Evolutionary conservation across 768 basidiomycete genomes (phyloP), one percentile per base, ranked within the genome.

Genomic region (Dentipellis sp.): DNA sequence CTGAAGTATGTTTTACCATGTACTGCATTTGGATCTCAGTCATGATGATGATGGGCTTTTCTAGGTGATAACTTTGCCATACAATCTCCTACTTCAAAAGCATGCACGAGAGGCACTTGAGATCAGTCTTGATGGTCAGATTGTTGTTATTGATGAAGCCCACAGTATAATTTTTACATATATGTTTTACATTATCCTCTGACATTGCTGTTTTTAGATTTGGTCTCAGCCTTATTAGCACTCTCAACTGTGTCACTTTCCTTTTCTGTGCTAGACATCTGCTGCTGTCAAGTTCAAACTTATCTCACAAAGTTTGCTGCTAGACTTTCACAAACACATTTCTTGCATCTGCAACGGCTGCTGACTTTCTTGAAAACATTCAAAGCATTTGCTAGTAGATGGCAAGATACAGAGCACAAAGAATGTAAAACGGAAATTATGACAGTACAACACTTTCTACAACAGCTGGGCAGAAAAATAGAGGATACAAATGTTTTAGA

Each of bases 131-230:
- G 86, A 78, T 10, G 80, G 85, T 63, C 92, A 97, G 63, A 75
- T 97, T 16, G 81, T 99, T 34, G 78, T 98, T 21, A 83, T 99
- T 54, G 95, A 99, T 65, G 95, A 99, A 73, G 95, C 95, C 0
- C 95, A 99, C 69, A 97, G 92, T 94, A 29, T 29, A 63, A 56
- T 90, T 73, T 17, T 56, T 36, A 45, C n/a, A 46, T 45, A n/a
- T 47, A 46, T 35, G 12, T 22, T 54, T 55, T 23, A 55, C 38
- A 5, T 39, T 21, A 14, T 51, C 21, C 39, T 47, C 38, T 42
- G 54, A 58, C n/a, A 16, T 36, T 29, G 21, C n/a, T n/a, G n/a
- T n/a, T 54, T 0, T 17, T 56, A 94, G 92, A 97, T 68, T 71
- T 97, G 50, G 92, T 94, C 63, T 84, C 93, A 17, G 92, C 94